A percentile compares a stretch with the other conserved stretches of the same genome.
Evolutionary conservation across 768 basidiomycete species (phyloP).

Genomic region (Podaxis carcinomalis): DNA sequence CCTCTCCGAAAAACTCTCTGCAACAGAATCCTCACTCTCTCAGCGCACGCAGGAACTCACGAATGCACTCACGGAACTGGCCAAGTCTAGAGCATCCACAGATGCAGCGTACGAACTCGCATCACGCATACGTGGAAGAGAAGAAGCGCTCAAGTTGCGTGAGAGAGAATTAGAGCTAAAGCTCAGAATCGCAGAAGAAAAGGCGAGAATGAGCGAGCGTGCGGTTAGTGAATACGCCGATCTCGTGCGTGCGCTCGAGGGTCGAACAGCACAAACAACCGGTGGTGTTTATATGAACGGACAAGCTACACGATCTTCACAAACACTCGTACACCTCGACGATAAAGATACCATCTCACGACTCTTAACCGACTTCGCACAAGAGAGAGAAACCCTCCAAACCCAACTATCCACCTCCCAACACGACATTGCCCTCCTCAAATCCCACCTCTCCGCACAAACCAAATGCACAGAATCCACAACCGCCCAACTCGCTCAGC

Average conservation of each 20-base stretch:
- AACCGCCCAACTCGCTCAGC: conserved; percentile 39
- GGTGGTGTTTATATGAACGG: neutral
- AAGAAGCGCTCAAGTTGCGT: conserved; percentile 47
- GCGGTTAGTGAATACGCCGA: conserved; percentile 73
- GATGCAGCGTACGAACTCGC: conserved; percentile 56
- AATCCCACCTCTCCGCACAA: conserved; percentile 43
- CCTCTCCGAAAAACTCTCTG: conserved; percentile 61
- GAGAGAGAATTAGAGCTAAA: conserved; percentile 45
- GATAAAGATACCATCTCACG: conserved; percentile 45
- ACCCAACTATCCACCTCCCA: conserved; percentile 38
- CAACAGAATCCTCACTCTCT: conserved; percentile 53
- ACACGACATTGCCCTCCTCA: conserved; percentile 37
- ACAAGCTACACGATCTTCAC: neutral
- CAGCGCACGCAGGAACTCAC: conserved; percentile 45
- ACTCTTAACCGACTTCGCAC: conserved; percentile 45
- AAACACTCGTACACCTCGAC: conserved; percentile 24
- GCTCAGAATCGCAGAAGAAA: conserved; percentile 49
- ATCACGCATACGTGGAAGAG: conserved; percentile 46
- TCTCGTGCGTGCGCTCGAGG: conserved; percentile 64
- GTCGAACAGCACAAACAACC: conserved; percentile 19
- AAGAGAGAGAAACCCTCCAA: conserved; percentile 42
- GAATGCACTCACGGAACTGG: conserved; percentile 36
- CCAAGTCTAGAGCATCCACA: conserved; percentile 34
- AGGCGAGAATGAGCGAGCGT: conserved; percentile 56
- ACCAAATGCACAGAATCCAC: conserved; percentile 36